A percentile compares a stretch with the other conserved stretches of the same genome.
Evolutionary conservation across 768 basidiomycete species (phyloP).

Genomic region (Rhodotorula paludigena): DNA sequence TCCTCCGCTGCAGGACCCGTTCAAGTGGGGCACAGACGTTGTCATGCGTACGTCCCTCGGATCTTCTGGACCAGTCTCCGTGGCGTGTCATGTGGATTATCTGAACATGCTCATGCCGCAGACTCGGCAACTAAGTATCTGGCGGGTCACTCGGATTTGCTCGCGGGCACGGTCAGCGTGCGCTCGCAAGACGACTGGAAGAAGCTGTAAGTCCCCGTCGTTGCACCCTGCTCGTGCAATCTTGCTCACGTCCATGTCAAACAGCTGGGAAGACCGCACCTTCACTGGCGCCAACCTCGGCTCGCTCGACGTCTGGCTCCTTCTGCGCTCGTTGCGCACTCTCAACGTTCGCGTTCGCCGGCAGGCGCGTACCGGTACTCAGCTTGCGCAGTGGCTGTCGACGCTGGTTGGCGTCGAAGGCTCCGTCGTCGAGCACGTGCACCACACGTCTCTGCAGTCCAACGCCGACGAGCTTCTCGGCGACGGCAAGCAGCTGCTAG

Average conservation of each 20-base stretch:
- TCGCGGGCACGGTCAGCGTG: slow-evolving; percentile 72
- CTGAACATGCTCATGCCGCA: background rate
- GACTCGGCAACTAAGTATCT: slow-evolving; percentile 66
- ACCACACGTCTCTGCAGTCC: slow-evolving; percentile 71
- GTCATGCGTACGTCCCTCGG: background rate
- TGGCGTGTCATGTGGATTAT: too few relatives aligned
- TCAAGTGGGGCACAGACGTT: slow-evolving; percentile 56
- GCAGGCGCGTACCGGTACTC: slow-evolving; percentile 68
- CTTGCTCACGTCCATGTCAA: background rate
- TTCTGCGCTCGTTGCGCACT: slow-evolving; percentile 76
- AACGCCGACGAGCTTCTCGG: slow-evolving; percentile 60
- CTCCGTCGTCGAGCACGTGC: slow-evolving; percentile 60
- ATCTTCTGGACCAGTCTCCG: background rate
- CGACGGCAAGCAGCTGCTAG: slow-evolving; percentile 49
- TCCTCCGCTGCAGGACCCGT: slow-evolving; percentile 81
- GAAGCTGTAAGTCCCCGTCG: slow-evolving; percentile 48
- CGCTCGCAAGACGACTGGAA: slow-evolving; percentile 63
- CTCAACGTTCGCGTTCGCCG: slow-evolving; percentile 72
- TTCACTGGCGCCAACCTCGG: slow-evolving; percentile 46
- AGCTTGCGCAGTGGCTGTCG: slow-evolving; percentile 66
- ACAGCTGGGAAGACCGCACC: slow-evolving; percentile 57
- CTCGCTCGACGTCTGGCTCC: slow-evolving; percentile 42
- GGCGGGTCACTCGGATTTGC: slow-evolving; percentile 77
- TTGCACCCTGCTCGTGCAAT: background rate
- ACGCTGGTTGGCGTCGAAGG: slow-evolving; percentile 48